phyloP scores from a whole-genome alignment of 192 early-diverging fungal genomes.

The Phlyctochytrium bullatum region DNA sequence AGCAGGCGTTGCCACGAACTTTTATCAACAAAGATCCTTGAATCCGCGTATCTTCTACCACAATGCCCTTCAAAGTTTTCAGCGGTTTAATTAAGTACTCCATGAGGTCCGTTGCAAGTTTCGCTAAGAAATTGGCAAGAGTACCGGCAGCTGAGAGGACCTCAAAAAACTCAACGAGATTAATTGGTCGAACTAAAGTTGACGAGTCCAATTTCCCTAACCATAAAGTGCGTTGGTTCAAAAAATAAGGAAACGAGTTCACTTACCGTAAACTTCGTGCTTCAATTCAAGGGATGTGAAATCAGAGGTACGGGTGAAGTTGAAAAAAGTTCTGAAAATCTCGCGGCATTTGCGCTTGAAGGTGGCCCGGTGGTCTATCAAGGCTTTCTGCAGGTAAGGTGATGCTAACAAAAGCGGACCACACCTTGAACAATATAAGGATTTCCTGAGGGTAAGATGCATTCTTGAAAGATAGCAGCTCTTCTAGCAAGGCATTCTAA shows the following conservation, averaged over 20 bases:
- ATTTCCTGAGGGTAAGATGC: not conserved
- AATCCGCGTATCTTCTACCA: too few relatives aligned
- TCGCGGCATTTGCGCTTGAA: slow-evolving; percentile 21
- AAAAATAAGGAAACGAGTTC: too few relatives aligned
- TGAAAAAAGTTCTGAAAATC: slow-evolving; percentile 18
- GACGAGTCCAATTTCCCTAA: too few relatives aligned
- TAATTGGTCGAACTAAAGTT: slow-evolving; percentile 10
- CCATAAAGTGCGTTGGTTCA: too few relatives aligned
- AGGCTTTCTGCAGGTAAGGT: not conserved
- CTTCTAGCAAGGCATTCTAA: not conserved
- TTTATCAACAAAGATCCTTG: too few relatives aligned
- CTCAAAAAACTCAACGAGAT: slow-evolving; percentile 12
- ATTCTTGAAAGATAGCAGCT: not conserved
- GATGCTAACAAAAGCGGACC: too few relatives aligned
- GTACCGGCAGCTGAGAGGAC: not conserved
- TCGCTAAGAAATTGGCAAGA: not conserved
- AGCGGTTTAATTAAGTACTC: slow-evolving; percentile 9
- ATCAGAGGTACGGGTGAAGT: too few relatives aligned
- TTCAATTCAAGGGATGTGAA: too few relatives aligned
- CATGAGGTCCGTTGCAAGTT: not conserved
- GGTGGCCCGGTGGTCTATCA: not conserved
- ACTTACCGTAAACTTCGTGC: too few relatives aligned
- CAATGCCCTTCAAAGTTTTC: too few relatives aligned
- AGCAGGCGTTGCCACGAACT: too few relatives aligned
- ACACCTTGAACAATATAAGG: too few relatives aligned